Conservation (phyloP, 495 filamentous ascomycete genomes). For the Penicillium tannophilum region DNA sequence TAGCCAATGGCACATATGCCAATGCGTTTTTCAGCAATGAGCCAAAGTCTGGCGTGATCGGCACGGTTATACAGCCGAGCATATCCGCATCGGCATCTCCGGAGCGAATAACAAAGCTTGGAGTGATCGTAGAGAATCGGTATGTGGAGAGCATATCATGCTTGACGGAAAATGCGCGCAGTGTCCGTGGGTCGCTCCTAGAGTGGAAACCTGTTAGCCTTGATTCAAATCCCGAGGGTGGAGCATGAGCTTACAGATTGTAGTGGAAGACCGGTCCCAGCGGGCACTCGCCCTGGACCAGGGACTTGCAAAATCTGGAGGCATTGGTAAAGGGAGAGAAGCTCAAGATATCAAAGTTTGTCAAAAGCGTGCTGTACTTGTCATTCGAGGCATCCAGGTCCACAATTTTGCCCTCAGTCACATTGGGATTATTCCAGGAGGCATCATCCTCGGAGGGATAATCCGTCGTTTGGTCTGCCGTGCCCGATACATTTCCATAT, state of each 20-base stretch:
- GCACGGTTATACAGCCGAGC: constrained; percentile 78
- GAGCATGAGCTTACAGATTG: constrained; percentile 52
- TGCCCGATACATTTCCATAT: constrained; percentile 88
- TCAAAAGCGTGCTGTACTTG: constrained; percentile 70
- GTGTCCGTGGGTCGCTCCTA: constrained; percentile 53
- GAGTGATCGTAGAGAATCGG: constrained; percentile 76
- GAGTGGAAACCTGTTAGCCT: neutral
- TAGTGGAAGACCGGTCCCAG: constrained; percentile 68
- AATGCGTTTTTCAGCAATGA: constrained; percentile 62
- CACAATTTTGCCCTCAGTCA: constrained; percentile 75
- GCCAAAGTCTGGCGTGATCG: constrained; percentile 80
- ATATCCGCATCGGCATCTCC: constrained; percentile 63
- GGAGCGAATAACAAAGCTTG: constrained; percentile 70
- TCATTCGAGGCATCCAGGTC: constrained; percentile 53
- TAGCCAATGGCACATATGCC: constrained; percentile 75
- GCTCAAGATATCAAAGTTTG: constrained; percentile 68
- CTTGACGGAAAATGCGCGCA: constrained; percentile 72
- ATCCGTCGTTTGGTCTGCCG: constrained; percentile 36
- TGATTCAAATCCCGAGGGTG: neutral
- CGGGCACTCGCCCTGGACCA: constrained; percentile 70
- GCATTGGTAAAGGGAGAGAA: constrained; percentile 64
- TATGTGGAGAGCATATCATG: constrained; percentile 81
- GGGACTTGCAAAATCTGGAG: constrained; percentile 61
- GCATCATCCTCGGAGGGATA: constrained; percentile 56
- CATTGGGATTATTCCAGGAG: constrained; percentile 55